Base-by-base conservation (phyloP, 192 early-diverging fungal species). In the Coemansia sp. region DNA sequence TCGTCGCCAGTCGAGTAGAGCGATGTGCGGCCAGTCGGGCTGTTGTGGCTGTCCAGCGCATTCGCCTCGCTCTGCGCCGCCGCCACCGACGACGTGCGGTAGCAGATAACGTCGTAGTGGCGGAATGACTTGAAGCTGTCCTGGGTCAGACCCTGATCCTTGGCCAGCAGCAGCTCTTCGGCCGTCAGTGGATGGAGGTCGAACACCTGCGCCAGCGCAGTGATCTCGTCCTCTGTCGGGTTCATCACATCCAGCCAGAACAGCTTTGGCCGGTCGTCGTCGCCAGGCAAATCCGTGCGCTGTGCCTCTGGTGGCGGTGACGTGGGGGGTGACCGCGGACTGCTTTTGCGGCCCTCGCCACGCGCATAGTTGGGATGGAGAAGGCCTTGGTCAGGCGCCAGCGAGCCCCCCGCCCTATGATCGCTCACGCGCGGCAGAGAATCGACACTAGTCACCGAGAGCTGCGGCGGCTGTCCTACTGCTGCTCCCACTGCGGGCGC, bases 111-210 rank as follows among this genome's bases (percentile, higher is more conserved):
- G 49, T 88, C 88, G 72, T 97, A 97, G 62, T 86, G 82, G 40
- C 73, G 75, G 64, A 92, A 97, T 23, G 85, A 74, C 66, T 97
- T 92, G 57, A 82, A 85, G 54, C 89, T 95, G 56, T 97, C 94
- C 23, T 90, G 80, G 33, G 46, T 42, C n/a, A 45, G 17, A 3
- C 82, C 79, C 39, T 92, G 88, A 42, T 89, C 77, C 14, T 82
- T 83, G 45, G 66, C 53, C 51, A 51, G 20, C 44, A 78, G 57
- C 60, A 97, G 91, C 58, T 94, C 92, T 58, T 97, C 92, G 31
- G 77, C 78, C 3, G 93, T 94, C 32, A 96, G 64, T 23, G 91
- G 89, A 61, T 96, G 93, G 19, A 96, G 83, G 18, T 74, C 80
- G 44, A 93, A 92, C 14, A 90, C 72, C 67, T 82, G 52, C 22